Conservation (phyloP, 2,329 filamentous ascomycete species). For the Talaromyces sp. region DNA sequence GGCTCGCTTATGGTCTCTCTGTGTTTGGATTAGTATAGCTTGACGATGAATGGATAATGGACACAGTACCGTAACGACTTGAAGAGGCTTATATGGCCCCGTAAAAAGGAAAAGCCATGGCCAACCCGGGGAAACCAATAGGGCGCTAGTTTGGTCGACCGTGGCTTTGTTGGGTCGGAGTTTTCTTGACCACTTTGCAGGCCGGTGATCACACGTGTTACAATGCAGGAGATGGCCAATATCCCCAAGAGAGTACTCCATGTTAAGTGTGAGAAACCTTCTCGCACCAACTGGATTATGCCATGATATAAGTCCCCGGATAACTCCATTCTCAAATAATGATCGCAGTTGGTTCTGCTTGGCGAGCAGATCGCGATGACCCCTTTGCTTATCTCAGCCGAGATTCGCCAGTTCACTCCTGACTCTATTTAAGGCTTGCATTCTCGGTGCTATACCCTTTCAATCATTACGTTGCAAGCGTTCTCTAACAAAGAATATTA, state of each 20-base stretch:
- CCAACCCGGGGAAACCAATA: conserved; percentile 65
- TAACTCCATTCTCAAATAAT: conserved; percentile 15
- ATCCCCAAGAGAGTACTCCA: conserved; percentile 32
- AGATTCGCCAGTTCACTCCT: background rate
- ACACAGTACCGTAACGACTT: conserved; percentile 43
- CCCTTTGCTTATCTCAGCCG: too few relatives aligned
- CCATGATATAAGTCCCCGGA: conserved; percentile 19
- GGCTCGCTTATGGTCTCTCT: conserved; percentile 42
- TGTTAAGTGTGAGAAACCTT: conserved; percentile 22
- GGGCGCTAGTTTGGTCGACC: conserved; percentile 52
- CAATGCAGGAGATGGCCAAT: conserved; percentile 37
- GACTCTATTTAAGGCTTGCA: too few relatives aligned
- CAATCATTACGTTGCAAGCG: too few relatives aligned
- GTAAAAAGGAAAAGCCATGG: conserved; percentile 54
- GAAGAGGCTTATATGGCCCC: conserved; percentile 50
- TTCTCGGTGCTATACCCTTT: too few relatives aligned
- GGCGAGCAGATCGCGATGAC: too few relatives aligned
- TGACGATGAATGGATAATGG: background rate
- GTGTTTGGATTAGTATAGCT: conserved; percentile 19
- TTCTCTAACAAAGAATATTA: too few relatives aligned
- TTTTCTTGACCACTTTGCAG: conserved; percentile 33
- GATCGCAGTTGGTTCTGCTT: background rate
- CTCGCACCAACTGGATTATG: conserved; percentile 24
- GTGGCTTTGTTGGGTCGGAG: conserved; percentile 26
- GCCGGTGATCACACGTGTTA: conserved; percentile 43